Base-by-base conservation (phyloP, 306 rosid species). In the Chamaecrista fasciculata region DNA sequence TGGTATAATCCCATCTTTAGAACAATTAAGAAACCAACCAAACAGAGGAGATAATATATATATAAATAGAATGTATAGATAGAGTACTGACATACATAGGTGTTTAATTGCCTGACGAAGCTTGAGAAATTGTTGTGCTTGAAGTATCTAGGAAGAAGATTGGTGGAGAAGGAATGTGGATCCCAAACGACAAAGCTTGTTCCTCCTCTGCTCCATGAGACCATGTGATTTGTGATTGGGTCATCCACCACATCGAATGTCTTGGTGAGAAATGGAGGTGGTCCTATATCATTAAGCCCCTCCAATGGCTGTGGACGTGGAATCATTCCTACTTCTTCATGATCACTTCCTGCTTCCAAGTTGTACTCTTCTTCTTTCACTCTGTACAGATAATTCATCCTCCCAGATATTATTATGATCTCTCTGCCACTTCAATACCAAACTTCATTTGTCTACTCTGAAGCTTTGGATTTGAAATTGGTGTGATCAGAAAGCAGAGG, bases 41-140 rank as follows among this genome's bases (percentile, higher is more conserved):
- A n/a, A n/a, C n/a, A n/a, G n/a, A n/a, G n/a, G n/a, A n/a, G n/a
- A n/a, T n/a, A n/a, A n/a, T n/a, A n/a, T n/a, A n/a, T n/a, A n/a
- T n/a, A n/a, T n/a, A n/a, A n/a, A n/a, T n/a, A n/a, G n/a, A n/a
- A n/a, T n/a, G n/a, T n/a, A n/a, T n/a, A n/a, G n/a, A n/a, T n/a
- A n/a, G n/a, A n/a, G n/a, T n/a, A n/a, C n/a, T n/a, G n/a, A n/a
- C n/a, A n/a, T 85, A 94, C 98, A 66, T 90, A 90, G 72, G 97
- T 90, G 73, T 94, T 94, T 24, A 94, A 91, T 84, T 94, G 98
- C 40, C 98, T 78, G 11, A 94, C 98, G 78, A 94, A 94, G 82
- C 97, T 94, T 14, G 98, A 88, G 86, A 90, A 94, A 61, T 94
- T 94, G 70, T 82, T 88, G 78, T 94, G 98, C 82, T 94, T 94